Evolutionary conservation across 495 filamentous ascomycete genomes (phyloP), one percentile per base, ranked within the genome.

Genomic region (Aspergillus cristatus): DNA sequence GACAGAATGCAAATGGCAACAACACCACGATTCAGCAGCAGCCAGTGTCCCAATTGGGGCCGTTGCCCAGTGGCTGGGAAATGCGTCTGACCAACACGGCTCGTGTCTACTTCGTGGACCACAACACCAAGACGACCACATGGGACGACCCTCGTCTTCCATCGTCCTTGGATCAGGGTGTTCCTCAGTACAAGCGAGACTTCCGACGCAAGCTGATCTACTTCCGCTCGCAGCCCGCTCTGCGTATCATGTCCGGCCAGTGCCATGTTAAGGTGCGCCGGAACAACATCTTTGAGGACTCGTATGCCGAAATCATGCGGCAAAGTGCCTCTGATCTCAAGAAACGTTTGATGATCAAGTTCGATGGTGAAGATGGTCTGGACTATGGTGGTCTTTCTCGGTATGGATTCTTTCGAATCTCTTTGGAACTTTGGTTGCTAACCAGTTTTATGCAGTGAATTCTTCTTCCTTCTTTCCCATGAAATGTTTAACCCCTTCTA

Each of bases 401-500:
- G 79, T 81, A 72, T 14, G 7, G 3, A 20, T 18, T 43, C 4
- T 1, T 14, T 24, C 28, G 7, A 29, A 4, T 2, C 8, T 15
- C 14, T 35, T 26, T 22, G 6, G 32, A 17, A 37, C 7, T 43
- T 15, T 32, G 20, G 20, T 39, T 34, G 33, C 57, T 66, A 43
- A 67, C 53, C 29, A 31, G n/a, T n/a, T n/a, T n/a, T n/a, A 34
- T 37, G 14, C 53, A 82, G 91, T 75, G 91, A 99, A 64, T 99
- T 97, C 70, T 99, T 99, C 75, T 99, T 97, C 79, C 73, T 99
- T 40, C 77, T 99, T 28, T 97, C 91, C n/a, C 91, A 99, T 64
- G 91, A 99, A 71, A 99, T 99, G 91, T 99, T 99, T 67, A 99
- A 99, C 62, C 91, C 91, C 37, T 99, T 99, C 68, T 99, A 99